Evolutionary conservation across 305 asterid species (phyloP).

Genomic region (Euphrasia arctica): DNA sequence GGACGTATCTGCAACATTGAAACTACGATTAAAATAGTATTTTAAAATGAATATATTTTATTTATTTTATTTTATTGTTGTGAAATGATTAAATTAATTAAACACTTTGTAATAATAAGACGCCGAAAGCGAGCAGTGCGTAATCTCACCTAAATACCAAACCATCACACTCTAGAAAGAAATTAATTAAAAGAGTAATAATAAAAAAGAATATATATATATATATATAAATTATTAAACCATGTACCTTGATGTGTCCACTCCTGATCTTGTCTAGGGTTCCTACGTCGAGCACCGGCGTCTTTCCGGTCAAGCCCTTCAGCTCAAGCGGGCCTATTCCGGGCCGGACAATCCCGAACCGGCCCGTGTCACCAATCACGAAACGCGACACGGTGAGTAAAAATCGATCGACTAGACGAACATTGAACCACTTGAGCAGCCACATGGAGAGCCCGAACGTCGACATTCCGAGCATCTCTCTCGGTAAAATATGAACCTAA

Average conservation of each 20-base stretch:
- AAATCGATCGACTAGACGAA: constrained; percentile 56
- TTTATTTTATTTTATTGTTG: not conserved
- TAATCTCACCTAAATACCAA: too few relatives aligned
- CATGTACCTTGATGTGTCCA: constrained; percentile 67
- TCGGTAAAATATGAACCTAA: constrained; percentile 85
- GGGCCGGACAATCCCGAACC: constrained; percentile 69
- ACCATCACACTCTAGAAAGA: not conserved
- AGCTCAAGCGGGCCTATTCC: constrained; percentile 70
- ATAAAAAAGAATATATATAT: too few relatives aligned
- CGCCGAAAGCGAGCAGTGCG: not conserved
- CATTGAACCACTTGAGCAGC: constrained; percentile 76
- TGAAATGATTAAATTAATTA: not conserved
- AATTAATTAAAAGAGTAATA: too few relatives aligned
- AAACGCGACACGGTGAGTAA: constrained; percentile 49
- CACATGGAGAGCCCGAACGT: constrained; percentile 81
- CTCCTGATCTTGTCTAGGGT: constrained; percentile 73
- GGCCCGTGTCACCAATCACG: constrained; percentile 63
- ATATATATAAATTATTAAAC: not conserved
- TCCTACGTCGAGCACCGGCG: constrained; percentile 90
- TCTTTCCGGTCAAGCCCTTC: constrained; percentile 64
- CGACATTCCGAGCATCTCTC: constrained; percentile 73
- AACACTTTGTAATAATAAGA: not conserved
- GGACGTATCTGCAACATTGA: constrained; percentile 44
- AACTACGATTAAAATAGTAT: not conserved
- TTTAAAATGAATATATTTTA: not conserved